Evolutionary conservation across 306 rosid species (phyloP).

Genomic region (Sphenostylis stenocarpa): DNA sequence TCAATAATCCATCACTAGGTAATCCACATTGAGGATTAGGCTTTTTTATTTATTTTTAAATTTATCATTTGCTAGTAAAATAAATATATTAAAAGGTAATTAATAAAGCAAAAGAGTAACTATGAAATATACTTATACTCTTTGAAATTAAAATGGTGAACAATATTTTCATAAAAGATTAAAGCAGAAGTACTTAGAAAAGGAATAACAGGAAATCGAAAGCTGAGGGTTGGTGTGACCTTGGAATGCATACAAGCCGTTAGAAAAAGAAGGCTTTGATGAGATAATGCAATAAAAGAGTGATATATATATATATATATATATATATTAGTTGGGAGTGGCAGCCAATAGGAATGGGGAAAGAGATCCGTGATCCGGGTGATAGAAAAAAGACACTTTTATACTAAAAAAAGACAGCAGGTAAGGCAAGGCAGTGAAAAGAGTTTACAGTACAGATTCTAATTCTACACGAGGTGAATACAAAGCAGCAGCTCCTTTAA

Average conservation of each 20-base stretch:
- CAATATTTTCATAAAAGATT: neutral
- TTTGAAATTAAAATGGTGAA: neutral
- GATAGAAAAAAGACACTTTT: slow-evolving; percentile 23
- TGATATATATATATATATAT: no score
- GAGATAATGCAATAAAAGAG: neutral
- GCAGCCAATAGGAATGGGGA: slow-evolving; percentile 46
- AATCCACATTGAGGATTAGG: no score
- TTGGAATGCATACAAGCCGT: no score
- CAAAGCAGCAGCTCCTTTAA: neutral
- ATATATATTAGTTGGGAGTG: neutral
- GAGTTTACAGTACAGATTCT: slow-evolving; percentile 49
- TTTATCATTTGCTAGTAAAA: no score
- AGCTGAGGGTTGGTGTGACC: neutral
- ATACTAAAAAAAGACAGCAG: slow-evolving; percentile 21
- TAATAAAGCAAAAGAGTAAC: neutral
- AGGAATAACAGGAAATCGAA: neutral
- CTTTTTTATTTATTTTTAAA: no score
- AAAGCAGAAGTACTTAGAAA: neutral
- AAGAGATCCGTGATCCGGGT: slow-evolving; percentile 51
- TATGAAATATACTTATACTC: neutral
- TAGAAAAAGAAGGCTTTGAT: neutral
- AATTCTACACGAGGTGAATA: slow-evolving; percentile 38
- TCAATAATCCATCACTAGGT: no score
- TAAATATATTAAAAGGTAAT: no score
- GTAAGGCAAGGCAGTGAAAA: slow-evolving; percentile 27